These are phyloP conservation scores for Botryotinia globosa DNA, from an alignment of 2,329 filamentous ascomycete genomes.

Conservation along the genomic window DNA sequence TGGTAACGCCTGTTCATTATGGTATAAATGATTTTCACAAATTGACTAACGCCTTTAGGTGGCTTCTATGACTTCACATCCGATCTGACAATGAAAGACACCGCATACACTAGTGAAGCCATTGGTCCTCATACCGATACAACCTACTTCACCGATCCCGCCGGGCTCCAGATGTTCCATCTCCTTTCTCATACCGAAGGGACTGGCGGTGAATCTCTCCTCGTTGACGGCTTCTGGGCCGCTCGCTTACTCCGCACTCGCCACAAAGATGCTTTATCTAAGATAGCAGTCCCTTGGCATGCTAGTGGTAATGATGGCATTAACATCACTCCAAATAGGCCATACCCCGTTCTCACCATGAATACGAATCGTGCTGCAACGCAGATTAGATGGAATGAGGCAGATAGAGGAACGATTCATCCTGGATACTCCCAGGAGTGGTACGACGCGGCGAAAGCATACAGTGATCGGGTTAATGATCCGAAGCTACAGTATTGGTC, in stretches of 20 bases:
- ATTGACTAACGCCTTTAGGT: slow-evolving; percentile 41
- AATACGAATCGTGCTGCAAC: slow-evolving; percentile 33
- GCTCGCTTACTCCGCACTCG: slow-evolving; percentile 55
- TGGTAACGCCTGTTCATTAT: slow-evolving; percentile 48
- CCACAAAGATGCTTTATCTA: slow-evolving; percentile 57
- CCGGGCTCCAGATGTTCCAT: slow-evolving; percentile 90
- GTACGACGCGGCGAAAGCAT: slow-evolving; percentile 78
- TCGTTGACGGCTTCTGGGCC: slow-evolving; percentile 83
- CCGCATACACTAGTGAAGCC: slow-evolving; percentile 74
- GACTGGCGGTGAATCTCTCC: slow-evolving; percentile 70
- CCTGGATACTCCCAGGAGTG: slow-evolving; percentile 46
- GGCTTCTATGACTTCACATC: slow-evolving; percentile 85
- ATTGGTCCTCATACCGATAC: slow-evolving; percentile 89
- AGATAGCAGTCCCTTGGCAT: slow-evolving; percentile 67
- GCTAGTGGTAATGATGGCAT: slow-evolving; percentile 84
- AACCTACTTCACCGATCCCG: slow-evolving; percentile 92
- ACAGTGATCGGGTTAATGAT: slow-evolving; percentile 65
- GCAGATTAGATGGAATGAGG: slow-evolving; percentile 89
- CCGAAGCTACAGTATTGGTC: slow-evolving; percentile 71
- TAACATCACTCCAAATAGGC: slow-evolving; percentile 68
- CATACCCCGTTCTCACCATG: slow-evolving; percentile 64
- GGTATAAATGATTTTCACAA: not conserved
- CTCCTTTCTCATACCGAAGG: slow-evolving; percentile 74
- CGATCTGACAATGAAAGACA: slow-evolving; percentile 83
- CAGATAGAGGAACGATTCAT: slow-evolving; percentile 67